Conservation (phyloP, 1,284 basidiomycete species). For the Psilocybe mexicana region DNA sequence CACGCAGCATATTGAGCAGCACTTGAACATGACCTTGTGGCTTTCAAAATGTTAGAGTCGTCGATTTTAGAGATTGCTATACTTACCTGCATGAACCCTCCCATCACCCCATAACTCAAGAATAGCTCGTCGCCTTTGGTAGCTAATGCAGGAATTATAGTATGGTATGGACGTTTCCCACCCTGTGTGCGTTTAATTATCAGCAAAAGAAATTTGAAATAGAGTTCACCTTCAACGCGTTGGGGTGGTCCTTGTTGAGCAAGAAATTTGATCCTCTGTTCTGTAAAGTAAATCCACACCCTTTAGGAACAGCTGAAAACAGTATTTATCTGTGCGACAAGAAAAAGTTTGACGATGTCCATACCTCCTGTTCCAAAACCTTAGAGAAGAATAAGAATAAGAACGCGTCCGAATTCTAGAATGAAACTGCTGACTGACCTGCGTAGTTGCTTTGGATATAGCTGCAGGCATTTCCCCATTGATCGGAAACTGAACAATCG, state of each 20-base stretch:
- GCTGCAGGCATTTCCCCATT: conserved; percentile 92
- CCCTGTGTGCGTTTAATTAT: conserved; percentile 42
- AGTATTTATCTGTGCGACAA: conserved; percentile 1
- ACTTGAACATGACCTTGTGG: conserved; percentile 94
- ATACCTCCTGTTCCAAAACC: conserved; percentile 79
- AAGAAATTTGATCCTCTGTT: conserved; percentile 90
- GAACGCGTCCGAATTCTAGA: not conserved
- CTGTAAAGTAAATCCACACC: conserved; percentile 95
- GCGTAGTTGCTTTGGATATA: conserved; percentile 94
- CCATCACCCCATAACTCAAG: conserved; percentile 92
- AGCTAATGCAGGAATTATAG: conserved; percentile 92
- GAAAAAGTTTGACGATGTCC: not conserved
- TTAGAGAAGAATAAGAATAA: conserved; percentile 22
- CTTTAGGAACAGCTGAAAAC: conserved; percentile 78
- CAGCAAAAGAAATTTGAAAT: not conserved
- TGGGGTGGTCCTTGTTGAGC: conserved; percentile 81
- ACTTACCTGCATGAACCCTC: conserved; percentile 84
- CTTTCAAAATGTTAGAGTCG: conserved; percentile 32
- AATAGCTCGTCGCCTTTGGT: conserved; percentile 83
- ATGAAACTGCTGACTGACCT: conserved; percentile 47
- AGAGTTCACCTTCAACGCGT: conserved; percentile 60
- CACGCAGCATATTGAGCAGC: conserved; percentile 87
- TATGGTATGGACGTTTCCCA: conserved; percentile 92
- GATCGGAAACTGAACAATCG: conserved; percentile 67
- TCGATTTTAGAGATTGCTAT: not conserved